Evolutionary conservation across 768 basidiomycete species (phyloP).

Genomic region (Sutorius australiensis): DNA sequence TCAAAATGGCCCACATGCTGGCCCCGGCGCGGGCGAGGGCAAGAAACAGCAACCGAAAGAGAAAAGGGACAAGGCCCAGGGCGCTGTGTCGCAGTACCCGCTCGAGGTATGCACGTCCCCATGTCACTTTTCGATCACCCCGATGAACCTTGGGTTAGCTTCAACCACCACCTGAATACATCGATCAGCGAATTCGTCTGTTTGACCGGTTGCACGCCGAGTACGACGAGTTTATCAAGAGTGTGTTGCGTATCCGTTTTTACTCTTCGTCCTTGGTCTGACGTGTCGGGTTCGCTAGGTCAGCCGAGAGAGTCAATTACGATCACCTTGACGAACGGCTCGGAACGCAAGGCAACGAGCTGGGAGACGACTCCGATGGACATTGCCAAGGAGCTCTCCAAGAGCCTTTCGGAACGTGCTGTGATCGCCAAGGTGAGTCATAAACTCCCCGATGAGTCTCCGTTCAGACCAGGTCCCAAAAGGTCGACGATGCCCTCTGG

Average conservation of each 20-base stretch:
- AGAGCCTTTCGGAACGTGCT: conserved; percentile 79
- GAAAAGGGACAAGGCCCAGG: conserved; percentile 36
- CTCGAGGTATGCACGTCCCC: conserved; percentile 48
- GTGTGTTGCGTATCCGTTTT: conserved; percentile 35
- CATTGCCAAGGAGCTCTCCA: conserved; percentile 83
- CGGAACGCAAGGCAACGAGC: conserved; percentile 75
- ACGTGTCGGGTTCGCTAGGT: conserved; percentile 28
- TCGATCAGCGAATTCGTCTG: conserved; percentile 85
- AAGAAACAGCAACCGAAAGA: conserved; percentile 42
- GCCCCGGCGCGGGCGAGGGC: conserved; percentile 25
- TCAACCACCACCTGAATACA: conserved; percentile 79
- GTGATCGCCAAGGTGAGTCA: conserved; percentile 86
- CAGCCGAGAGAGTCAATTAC: conserved; percentile 83
- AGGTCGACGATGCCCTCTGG: conserved; percentile 85
- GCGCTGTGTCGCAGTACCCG: conserved; percentile 44
- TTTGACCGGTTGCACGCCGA: conserved; percentile 85
- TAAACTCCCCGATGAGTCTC: conserved; percentile 7
- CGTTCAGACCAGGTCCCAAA: neutral
- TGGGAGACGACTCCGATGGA: conserved; percentile 96
- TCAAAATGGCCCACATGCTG: conserved; percentile 38
- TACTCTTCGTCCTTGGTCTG: neutral
- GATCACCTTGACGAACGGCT: conserved; percentile 84
- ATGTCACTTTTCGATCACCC: neutral
- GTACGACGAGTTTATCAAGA: conserved; percentile 74
- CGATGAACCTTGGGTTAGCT: conserved; percentile 38